Conservation (phyloP, 306 rosid genomes). For the Cucurbita moschata region DNA sequence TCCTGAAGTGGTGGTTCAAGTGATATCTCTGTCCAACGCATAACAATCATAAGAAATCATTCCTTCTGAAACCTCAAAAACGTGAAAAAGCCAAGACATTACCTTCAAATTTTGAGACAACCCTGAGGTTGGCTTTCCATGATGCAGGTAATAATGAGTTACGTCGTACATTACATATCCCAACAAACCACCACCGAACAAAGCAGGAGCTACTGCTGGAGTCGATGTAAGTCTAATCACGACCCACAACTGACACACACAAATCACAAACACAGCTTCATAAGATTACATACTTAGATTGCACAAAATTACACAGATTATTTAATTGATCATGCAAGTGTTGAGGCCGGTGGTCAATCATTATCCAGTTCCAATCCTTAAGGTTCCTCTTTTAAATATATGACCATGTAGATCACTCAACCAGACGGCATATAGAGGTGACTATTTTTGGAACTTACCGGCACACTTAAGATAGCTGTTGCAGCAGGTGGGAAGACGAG, state of each 20-base stretch:
- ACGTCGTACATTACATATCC: slow-evolving; percentile 25
- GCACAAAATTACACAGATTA: neutral
- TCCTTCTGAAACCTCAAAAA: neutral
- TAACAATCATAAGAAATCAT: neutral
- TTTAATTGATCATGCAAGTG: neutral
- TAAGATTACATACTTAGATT: neutral
- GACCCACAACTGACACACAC: slow-evolving; percentile 16
- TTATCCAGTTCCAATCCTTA: neutral
- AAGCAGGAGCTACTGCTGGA: slow-evolving; percentile 13
- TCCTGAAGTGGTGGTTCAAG: slow-evolving; percentile 22
- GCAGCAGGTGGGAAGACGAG: slow-evolving; percentile 97
- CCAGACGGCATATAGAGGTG: neutral
- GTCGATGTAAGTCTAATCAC: slow-evolving; percentile 13
- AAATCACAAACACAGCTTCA: neutral
- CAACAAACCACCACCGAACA: slow-evolving; percentile 21
- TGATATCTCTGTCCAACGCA: slow-evolving; percentile 16
- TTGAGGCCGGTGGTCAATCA: neutral
- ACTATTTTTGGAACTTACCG: slow-evolving; percentile 25
- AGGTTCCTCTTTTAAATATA: neutral
- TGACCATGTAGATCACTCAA: neutral
- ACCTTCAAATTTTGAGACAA: slow-evolving; percentile 17
- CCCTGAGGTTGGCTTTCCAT: slow-evolving; percentile 21
- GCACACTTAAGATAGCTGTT: slow-evolving; percentile 54
- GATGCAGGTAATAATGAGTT: slow-evolving; percentile 28
- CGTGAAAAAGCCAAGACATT: neutral